Percentiles rank a stretch among this genome's conserved stretches.
Conservation (phyloP, 352 stramenopile genomes). For the Pythium phragmitis region DNA sequence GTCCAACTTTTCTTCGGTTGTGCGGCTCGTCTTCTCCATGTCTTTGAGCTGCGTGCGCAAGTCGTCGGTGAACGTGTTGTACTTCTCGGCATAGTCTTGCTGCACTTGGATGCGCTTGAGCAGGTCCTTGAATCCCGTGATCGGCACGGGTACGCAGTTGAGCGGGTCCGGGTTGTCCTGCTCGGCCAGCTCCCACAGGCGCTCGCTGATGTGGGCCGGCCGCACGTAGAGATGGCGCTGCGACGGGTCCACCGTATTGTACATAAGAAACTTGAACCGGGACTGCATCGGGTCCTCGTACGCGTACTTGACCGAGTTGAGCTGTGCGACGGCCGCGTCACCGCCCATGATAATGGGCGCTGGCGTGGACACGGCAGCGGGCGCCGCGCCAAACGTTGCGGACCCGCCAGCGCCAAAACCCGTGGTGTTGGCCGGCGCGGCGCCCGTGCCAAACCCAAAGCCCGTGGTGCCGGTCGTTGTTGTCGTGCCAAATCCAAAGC, state of each 20-base stretch:
- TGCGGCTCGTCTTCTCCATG: constrained; percentile 79
- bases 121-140: constrained; percentile 77
- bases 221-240: constrained; percentile 78
- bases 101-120: constrained; percentile 84
- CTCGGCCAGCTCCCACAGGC: constrained; percentile 82
- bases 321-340: constrained; percentile 72
- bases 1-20: constrained; percentile 83
- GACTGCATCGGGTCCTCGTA: constrained; percentile 84
- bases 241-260: constrained; percentile 85
- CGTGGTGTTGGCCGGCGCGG: constrained; percentile 9
- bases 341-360: constrained; percentile 72
- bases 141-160: constrained; percentile 71
- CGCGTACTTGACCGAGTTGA: constrained; percentile 81
- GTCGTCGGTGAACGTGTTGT: constrained; percentile 78
- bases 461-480: constrained; percentile 21
- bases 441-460: constrained; percentile 25
- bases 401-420: constrained; percentile 33
- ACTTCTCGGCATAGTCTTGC: constrained; percentile 78
- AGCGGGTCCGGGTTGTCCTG: constrained; percentile 85
- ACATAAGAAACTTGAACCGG: constrained; percentile 89
- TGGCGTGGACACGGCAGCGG: constrained; percentile 39
- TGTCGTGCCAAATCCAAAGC: constrained; percentile 22
- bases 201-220: constrained; percentile 81
- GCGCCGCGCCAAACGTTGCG: constrained; percentile 36
- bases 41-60: constrained; percentile 69